A percentile compares a stretch with the other conserved stretches of the same genome.
phyloP scores from a whole-genome alignment of 208 protist genomes.

The Trypanosoma conorhini region DNA sequence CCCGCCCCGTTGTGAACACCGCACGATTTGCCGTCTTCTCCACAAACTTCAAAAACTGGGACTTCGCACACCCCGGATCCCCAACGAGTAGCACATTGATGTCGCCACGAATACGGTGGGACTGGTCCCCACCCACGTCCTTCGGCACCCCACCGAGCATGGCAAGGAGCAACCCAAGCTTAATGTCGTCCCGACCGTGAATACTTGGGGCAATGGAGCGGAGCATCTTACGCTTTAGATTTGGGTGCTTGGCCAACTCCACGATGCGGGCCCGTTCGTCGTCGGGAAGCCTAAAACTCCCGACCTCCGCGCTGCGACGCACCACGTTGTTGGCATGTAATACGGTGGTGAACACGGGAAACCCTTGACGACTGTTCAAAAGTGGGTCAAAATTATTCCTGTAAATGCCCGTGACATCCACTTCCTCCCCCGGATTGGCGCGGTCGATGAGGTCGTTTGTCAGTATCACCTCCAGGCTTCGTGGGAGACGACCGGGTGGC shows the following conservation, averaged over 20 bases:
- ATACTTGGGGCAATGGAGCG: conserved; percentile 99
- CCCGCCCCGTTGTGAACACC: conserved; percentile 99
- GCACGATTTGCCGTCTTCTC: conserved; percentile 98
- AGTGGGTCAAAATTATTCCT: conserved; percentile 97
- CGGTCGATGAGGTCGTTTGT: conserved; percentile 98
- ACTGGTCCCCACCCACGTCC: conserved; percentile 92
- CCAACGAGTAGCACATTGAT: conserved; percentile 99
- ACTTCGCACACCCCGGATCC: conserved; percentile 98
- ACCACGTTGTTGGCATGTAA: conserved; percentile 98
- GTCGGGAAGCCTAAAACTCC: conserved; percentile 86
- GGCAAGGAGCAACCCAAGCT: conserved; percentile 96
- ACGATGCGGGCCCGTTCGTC: conserved; percentile 82
- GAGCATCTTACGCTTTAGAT: conserved; percentile 92
- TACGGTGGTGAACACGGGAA: conserved; percentile 99
- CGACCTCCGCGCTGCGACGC: conserved; percentile 89
- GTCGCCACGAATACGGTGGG: conserved; percentile 98
- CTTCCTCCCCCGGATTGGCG: conserved; percentile 97
- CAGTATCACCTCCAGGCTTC: conserved; percentile 98
- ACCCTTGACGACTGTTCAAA: conserved; percentile 98
- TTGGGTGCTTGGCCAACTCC: conserved; percentile 91
- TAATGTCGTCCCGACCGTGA: conserved; percentile 99
- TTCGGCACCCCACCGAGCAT: conserved; percentile 98
- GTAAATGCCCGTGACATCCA: conserved; percentile 98
- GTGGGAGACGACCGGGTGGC: conserved; percentile 97
- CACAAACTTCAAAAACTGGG: conserved; percentile 99